phyloP scores from a whole-genome alignment of 768 basidiomycete genomes.

The Boletus sp. region DNA sequence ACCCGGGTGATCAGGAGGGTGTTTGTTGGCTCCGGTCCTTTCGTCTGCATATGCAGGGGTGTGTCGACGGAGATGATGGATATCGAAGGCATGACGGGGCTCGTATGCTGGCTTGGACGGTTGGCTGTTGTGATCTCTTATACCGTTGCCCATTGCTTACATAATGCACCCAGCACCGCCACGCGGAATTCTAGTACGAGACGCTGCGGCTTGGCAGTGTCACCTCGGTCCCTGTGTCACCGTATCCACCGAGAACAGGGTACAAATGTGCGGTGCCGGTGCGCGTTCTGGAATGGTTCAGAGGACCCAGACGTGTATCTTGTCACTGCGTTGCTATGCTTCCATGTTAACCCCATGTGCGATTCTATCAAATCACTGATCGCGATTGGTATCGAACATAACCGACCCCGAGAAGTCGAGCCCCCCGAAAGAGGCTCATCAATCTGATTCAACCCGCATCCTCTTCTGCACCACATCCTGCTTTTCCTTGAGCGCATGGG shows the following conservation, averaged over 20 bases:
- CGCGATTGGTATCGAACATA: neutral
- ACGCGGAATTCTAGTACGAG: neutral
- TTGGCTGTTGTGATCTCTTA: slow-evolving; percentile 1
- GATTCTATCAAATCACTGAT: slow-evolving; percentile 5
- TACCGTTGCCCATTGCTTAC: slow-evolving; percentile 12
- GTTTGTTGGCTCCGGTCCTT: slow-evolving; percentile 52
- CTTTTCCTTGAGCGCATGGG: slow-evolving; percentile 69
- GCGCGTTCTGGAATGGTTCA: slow-evolving; percentile 14
- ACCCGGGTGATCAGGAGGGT: slow-evolving; percentile 79
- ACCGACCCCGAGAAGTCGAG: neutral
- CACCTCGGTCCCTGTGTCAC: slow-evolving; percentile 12
- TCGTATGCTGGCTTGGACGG: slow-evolving; percentile 1
- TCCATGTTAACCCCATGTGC: slow-evolving; percentile 6
- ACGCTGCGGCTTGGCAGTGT: slow-evolving; percentile 21
- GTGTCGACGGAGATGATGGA: slow-evolving; percentile 23
- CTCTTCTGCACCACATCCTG: slow-evolving; percentile 62
- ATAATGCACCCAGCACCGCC: slow-evolving; percentile 16
- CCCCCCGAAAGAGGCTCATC: neutral
- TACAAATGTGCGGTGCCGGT: slow-evolving; percentile 12
- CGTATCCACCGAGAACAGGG: neutral
- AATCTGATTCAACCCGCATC: slow-evolving; percentile 41
- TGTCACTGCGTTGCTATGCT: slow-evolving; percentile 1
- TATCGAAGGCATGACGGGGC: slow-evolving; percentile 25
- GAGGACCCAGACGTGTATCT: neutral
- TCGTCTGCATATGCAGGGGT: neutral